phyloP scores from a whole-genome alignment of 1,139 yeast species.

The Blastobotrys malaysiensis region DNA sequence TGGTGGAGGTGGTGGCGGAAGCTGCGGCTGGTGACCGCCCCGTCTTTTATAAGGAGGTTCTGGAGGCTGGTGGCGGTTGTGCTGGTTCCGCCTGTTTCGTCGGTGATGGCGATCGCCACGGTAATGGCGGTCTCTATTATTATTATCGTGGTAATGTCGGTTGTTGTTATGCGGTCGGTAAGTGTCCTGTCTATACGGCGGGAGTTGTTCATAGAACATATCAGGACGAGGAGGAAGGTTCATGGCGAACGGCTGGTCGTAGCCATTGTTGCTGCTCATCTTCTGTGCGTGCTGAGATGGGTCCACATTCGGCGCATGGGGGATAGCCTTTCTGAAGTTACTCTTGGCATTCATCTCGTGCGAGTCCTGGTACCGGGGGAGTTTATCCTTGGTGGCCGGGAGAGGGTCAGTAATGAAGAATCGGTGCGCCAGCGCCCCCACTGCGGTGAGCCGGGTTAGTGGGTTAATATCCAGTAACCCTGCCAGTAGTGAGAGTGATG shows the following conservation, averaged over 20 bases:
- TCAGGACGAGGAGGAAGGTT: slow-evolving; percentile 6
- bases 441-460: slow-evolving; percentile 63
- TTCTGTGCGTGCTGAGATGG: slow-evolving; percentile 14
- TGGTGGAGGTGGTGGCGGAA: slow-evolving; percentile 5
- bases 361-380: slow-evolving; percentile 74
- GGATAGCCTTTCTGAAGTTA: slow-evolving; percentile 37
- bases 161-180: slow-evolving; percentile 6
- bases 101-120: slow-evolving; percentile 1
- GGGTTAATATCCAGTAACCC: slow-evolving; percentile 51
- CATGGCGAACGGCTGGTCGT: slow-evolving; percentile 5
- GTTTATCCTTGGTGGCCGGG: slow-evolving; percentile 46
- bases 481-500: slow-evolving; percentile 29
- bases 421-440: slow-evolving; percentile 64
- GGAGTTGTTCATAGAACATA: slow-evolving; percentile 4
- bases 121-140: slow-evolving; percentile 6
- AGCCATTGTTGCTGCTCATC: background rate
- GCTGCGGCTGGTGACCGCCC: slow-evolving; percentile 1
- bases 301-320: slow-evolving; percentile 19
- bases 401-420: slow-evolving; percentile 64
- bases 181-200: slow-evolving; percentile 3
- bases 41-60: slow-evolving; percentile 12
- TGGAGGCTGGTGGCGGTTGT: slow-evolving; percentile 6
- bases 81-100: background rate
- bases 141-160: slow-evolving; percentile 5
- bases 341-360: slow-evolving; percentile 79